A percentile compares a stretch with the other conserved stretches of the same genome.
These are phyloP conservation scores for Fagopyrum tataricum DNA, from an alignment of 148 eudicot species.

Conservation along the genomic window DNA sequence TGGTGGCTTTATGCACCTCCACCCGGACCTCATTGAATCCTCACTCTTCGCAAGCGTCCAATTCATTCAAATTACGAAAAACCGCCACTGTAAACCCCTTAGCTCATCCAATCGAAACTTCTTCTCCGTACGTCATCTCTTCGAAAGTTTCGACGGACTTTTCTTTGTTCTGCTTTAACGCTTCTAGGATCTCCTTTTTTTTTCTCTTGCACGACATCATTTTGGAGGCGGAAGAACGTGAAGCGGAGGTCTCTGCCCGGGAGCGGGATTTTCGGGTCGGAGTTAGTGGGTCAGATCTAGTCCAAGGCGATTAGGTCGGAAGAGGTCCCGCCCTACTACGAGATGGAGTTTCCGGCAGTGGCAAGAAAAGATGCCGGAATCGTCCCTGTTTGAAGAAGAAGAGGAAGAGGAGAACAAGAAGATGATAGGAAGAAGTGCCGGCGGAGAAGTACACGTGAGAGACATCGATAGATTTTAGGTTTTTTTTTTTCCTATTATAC, in stretches of 20 bases:
- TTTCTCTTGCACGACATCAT: background rate
- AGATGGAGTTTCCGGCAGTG: too few species aligned
- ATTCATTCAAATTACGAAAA: constrained; percentile 27
- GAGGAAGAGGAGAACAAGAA: too few species aligned
- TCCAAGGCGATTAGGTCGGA: constrained; percentile 18
- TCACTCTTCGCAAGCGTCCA: constrained; percentile 36
- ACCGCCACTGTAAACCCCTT: constrained; percentile 23
- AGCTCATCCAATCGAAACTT: constrained; percentile 12
- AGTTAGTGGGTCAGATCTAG: too few species aligned
- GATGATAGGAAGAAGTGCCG: too few species aligned
- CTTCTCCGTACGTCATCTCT: constrained; percentile 28
- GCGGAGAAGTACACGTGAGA: too few species aligned
- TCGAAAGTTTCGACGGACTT: constrained; percentile 8
- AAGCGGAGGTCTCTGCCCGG: constrained; percentile 27
- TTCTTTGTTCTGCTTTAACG: constrained; percentile 12
- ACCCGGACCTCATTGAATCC: constrained; percentile 21
- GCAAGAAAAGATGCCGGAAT: too few species aligned
- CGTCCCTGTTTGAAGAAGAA: too few species aligned
- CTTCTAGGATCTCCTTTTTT: constrained; percentile 17
- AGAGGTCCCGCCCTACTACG: too few species aligned
- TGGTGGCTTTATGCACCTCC: too few species aligned
- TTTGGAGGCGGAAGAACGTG: constrained; percentile 15
- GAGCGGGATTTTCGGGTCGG: too few species aligned
- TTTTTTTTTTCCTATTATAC: too few species aligned
- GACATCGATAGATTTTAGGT: too few species aligned